These are phyloP conservation scores for Chalciporus chontae DNA, from an alignment of 768 basidiomycete species.

Conservation along the genomic window DNA sequence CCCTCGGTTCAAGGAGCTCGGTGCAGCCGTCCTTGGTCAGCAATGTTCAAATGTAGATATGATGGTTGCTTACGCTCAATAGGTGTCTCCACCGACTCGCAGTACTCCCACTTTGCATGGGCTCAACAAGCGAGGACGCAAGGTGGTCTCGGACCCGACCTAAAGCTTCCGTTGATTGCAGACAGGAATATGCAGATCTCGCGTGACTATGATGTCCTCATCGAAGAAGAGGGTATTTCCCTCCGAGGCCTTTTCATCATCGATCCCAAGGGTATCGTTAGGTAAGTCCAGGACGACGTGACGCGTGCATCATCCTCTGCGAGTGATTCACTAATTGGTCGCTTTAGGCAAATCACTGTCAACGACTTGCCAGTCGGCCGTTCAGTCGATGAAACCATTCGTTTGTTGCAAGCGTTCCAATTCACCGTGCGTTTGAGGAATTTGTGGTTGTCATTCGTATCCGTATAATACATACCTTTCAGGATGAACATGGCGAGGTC, in stretches of 20 bases:
- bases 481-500: slow-evolving; percentile 90
- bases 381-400: slow-evolving; percentile 88
- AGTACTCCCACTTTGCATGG: slow-evolving; percentile 88
- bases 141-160: slow-evolving; percentile 87
- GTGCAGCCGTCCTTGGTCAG: slow-evolving; percentile 75
- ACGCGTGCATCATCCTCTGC: neutral
- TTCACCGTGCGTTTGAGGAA: slow-evolving; percentile 55
- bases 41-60: neutral
- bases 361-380: slow-evolving; percentile 96
- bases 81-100: slow-evolving; percentile 87
- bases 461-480: neutral
- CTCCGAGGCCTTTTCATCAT: slow-evolving; percentile 87
- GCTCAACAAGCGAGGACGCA: slow-evolving; percentile 74
- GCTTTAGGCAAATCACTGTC: slow-evolving; percentile 70
- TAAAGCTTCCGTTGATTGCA: slow-evolving; percentile 79
- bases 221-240: slow-evolving; percentile 86
- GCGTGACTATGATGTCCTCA: slow-evolving; percentile 81
- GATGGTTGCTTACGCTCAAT: neutral
- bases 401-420: slow-evolving; percentile 92
- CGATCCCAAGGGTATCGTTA: slow-evolving; percentile 75
- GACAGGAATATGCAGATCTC: slow-evolving; percentile 78
- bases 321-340: neutral
- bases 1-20: slow-evolving; percentile 65
- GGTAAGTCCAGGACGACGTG: slow-evolving; percentile 37
- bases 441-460: neutral